Base-by-base conservation (phyloP, 495 filamentous ascomycete species). In the Xylaria castorea region DNA sequence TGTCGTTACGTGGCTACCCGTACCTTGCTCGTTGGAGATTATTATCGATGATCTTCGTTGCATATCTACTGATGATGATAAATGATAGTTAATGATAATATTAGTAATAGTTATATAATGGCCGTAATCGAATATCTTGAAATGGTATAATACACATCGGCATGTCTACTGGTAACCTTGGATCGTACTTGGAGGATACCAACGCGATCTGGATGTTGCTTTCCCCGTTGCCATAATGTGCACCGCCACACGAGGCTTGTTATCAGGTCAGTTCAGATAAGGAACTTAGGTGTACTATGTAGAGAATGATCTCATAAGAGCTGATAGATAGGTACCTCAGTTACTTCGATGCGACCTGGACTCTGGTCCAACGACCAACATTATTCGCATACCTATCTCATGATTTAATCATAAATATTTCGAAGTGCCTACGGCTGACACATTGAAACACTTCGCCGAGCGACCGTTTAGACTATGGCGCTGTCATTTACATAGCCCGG, bases 251-350 rank as follows among this genome's bases (percentile, higher is more conserved):
- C 16, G 46, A 53, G 50, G 50, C 50, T 25, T n/a, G 8, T 27
- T 34, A 60, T 1, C 1, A n/a, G n/a, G n/a, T n/a, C n/a, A n/a
- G n/a, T n/a, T n/a, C n/a, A n/a, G n/a, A n/a, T n/a, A n/a, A n/a
- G n/a, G n/a, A n/a, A n/a, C n/a, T n/a, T n/a, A n/a, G n/a, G n/a
- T n/a, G n/a, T n/a, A n/a, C n/a, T n/a, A n/a, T n/a, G n/a, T n/a
- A n/a, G n/a, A n/a, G n/a, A 27, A 57, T 57, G 53, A 57, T 57
- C 53, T 57, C 53, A 57, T 57, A 61, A 38, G 58, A n/a, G 34
- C 18, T 22, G 32, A 60, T 5, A 58, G 5, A 2, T 34, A 60
- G 0, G 25, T 57, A 57, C 12, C 34, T 61, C 38, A 5, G 14
- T 25, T 32, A 34, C 0, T n/a, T n/a, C n/a, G n/a, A n/a, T n/a